Conservation (phyloP, 164 flowering plant species). For the Platanus orientalis region DNA sequence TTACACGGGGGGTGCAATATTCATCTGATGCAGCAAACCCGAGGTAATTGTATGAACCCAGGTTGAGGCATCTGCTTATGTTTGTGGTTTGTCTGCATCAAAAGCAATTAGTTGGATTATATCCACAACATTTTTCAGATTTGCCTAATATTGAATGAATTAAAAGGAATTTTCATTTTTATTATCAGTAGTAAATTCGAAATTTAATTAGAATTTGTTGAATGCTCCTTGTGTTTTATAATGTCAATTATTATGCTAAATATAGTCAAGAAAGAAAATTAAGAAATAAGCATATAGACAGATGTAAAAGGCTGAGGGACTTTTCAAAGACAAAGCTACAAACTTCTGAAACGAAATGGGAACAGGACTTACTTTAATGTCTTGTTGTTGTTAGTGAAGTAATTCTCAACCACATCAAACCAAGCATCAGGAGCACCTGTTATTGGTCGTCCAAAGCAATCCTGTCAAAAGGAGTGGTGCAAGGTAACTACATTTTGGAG, state of each 20-base stretch:
- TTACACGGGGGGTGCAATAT: constrained; percentile 91
- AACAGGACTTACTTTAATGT: constrained; percentile 56
- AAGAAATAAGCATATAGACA: not conserved
- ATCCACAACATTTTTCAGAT: not conserved
- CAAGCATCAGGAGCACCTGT: constrained; percentile 98
- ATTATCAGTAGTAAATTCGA: not conserved
- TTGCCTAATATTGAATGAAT: not conserved
- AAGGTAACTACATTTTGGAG: not conserved
- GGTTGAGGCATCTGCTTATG: constrained; percentile 64
- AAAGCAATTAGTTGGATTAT: constrained; percentile 5
- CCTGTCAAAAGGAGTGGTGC: constrained; percentile 34
- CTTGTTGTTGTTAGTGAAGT: constrained; percentile 82
- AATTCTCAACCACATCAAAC: constrained; percentile 92
- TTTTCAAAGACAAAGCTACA: too few relatives aligned
- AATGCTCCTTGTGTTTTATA: not conserved
- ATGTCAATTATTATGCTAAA: not conserved
- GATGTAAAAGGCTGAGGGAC: not conserved
- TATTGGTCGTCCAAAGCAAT: constrained; percentile 93
- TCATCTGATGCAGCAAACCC: constrained; percentile 97
- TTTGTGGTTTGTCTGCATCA: constrained; percentile 69
- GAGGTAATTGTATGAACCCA: constrained; percentile 97
- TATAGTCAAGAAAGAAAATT: not conserved
- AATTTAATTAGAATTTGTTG: not conserved
- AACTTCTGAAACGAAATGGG: not conserved
- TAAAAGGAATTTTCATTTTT: not conserved